phyloP scores from a whole-genome alignment of 1,284 basidiomycete species.

The Xerocomus minutiporus region DNA sequence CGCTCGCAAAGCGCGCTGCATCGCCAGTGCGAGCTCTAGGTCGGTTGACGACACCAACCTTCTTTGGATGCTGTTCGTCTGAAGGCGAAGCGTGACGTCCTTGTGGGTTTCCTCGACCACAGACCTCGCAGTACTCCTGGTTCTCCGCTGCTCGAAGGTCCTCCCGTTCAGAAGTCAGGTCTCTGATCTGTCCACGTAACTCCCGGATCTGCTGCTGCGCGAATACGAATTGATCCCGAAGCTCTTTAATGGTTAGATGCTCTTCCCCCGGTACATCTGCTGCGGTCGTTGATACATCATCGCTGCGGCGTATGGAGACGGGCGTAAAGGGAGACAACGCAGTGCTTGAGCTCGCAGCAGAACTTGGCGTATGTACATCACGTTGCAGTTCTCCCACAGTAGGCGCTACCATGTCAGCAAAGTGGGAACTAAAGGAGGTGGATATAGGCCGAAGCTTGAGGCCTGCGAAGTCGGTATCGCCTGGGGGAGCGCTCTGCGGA shows the following conservation, averaged over 20 bases:
- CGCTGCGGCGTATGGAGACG: constrained; percentile 33
- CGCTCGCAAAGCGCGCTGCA: constrained; percentile 55
- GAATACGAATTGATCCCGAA: constrained; percentile 60
- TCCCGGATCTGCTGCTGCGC: constrained; percentile 71
- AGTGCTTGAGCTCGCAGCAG: constrained; percentile 39
- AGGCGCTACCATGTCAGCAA: constrained; percentile 56
- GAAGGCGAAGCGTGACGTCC: constrained; percentile 8
- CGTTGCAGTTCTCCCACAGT: constrained; percentile 33
- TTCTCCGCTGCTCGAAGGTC: constrained; percentile 42
- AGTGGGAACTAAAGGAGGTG: constrained; percentile 67
- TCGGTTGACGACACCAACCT: constrained; percentile 55
- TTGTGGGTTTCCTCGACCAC: constrained; percentile 48
- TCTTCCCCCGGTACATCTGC: constrained; percentile 41
- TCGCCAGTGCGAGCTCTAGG: constrained; percentile 64
- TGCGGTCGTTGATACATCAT: constrained; percentile 30
- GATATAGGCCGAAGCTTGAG: constrained; percentile 74
- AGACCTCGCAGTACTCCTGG: constrained; percentile 51
- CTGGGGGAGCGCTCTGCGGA: constrained; percentile 61
- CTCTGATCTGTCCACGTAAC: constrained; percentile 66
- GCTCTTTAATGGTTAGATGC: constrained; percentile 43
- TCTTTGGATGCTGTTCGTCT: constrained; percentile 23
- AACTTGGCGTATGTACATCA: constrained; percentile 49
- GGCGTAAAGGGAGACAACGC: constrained; percentile 54
- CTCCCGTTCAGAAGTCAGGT: constrained; percentile 63
- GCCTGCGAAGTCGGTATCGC: constrained; percentile 55